Percentiles rank a stretch among this genome's conserved stretches.
These are phyloP conservation scores for Blastobotrys arbuscula DNA, from an alignment of 1,139 yeast species.

Conservation along the genomic window DNA sequence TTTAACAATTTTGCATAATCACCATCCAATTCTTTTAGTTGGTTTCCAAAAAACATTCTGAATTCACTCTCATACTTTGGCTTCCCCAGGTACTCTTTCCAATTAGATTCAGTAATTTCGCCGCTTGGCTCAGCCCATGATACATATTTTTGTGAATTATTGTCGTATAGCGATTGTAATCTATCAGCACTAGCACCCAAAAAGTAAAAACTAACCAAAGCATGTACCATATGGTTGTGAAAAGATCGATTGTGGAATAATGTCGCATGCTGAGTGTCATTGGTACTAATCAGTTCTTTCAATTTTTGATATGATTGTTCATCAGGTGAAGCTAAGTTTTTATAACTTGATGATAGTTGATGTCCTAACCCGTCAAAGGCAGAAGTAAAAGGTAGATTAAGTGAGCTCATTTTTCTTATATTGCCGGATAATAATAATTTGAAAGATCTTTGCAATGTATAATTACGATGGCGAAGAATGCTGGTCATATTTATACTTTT, in stretches of 20 bases:
- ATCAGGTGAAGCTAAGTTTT: slow-evolving; percentile 16
- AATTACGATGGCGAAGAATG: not conserved
- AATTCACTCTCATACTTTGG: slow-evolving; percentile 30
- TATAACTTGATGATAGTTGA: slow-evolving; percentile 12
- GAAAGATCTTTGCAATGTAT: not conserved
- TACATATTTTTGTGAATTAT: slow-evolving; percentile 16
- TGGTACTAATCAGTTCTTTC: slow-evolving; percentile 28
- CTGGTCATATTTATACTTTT: not conserved
- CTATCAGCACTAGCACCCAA: slow-evolving; percentile 24
- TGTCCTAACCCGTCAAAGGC: slow-evolving; percentile 18
- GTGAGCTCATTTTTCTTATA: not conserved
- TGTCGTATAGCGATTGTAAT: slow-evolving; percentile 26
- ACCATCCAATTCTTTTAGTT: slow-evolving; percentile 24
- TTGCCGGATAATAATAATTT: not conserved
- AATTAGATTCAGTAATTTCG: slow-evolving; percentile 32
- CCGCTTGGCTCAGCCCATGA: slow-evolving; percentile 32
- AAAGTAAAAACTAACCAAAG: slow-evolving; percentile 20
- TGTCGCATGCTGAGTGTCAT: slow-evolving; percentile 29
- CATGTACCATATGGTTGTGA: slow-evolving; percentile 33
- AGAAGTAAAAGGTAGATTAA: not conserved
- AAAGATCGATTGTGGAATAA: slow-evolving; percentile 27
- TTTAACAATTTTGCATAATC: slow-evolving; percentile 29
- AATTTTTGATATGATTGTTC: slow-evolving; percentile 21
- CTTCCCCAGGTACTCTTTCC: slow-evolving; percentile 28
- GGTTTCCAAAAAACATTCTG: slow-evolving; percentile 30